Base-by-base conservation (phyloP, 2,329 filamentous ascomycete species). In the Endothia cerciana region DNA sequence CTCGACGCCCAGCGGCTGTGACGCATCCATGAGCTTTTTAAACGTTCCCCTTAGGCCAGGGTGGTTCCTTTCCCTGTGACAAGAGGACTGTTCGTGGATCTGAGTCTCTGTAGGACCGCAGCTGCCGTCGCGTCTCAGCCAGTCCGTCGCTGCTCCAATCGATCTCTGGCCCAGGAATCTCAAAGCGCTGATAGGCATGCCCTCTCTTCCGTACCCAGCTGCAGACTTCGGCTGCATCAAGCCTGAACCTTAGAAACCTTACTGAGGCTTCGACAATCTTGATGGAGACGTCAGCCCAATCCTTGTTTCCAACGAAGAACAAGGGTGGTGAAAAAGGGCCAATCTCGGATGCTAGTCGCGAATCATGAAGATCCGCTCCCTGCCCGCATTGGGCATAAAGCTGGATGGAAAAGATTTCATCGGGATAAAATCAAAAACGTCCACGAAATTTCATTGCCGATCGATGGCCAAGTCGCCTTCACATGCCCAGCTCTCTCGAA, bases 351-450 rank as follows among this genome's bases (percentile, higher is more conserved):
- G 4, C 82, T 68, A 0, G 86, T 82, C 0, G 84, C 83, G 65
- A 88, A 86, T 65, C 38, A 71, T 67, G 2, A 75, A 71, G 2
- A 75, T 75, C 74, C 78, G 80, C 17, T 70, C 71, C 22, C 74
- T 70, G 4, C 79, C 79, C 36, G 82, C 70, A 66, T 77, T 79
- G 40, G 81, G 75, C 4, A 82, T 69, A 11, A 82, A 73, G 19
- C 82, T 74, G 1, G 78, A 76, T 62, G 81, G 77, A 11, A 81
- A 3, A 80, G 73, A 67, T 86, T 61, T 82, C 79, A 62, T 81
- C 78, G 78, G 86, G 85, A 71, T 81, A 87, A 33, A 87, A 82
- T 1, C 85, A 79, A 71, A 88, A 89, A 58, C 80, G 76, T 70
- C 80, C 80, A 71, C 77, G 28, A 81, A 74, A 36, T 79, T 75